Evolutionary conservation across 2,329 filamentous ascomycete species (phyloP).

Genomic region (Gaeumannomyces sp.): DNA sequence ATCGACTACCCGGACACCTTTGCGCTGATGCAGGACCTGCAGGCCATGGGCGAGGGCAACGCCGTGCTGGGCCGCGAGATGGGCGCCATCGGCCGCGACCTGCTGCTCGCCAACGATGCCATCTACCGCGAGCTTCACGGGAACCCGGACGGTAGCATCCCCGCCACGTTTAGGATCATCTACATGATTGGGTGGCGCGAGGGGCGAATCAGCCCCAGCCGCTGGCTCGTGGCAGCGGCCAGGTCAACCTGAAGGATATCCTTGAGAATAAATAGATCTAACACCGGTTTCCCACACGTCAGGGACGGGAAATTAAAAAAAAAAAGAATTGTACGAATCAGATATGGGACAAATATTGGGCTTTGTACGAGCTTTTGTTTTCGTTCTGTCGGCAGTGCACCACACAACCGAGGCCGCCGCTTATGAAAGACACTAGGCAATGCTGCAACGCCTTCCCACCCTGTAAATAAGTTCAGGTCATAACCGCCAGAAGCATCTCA

Average conservation of each 20-base stretch:
- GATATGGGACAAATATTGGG: not conserved
- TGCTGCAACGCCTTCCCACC: not conserved
- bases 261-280: conserved; percentile 38
- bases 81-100: conserved; percentile 71
- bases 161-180: conserved; percentile 90
- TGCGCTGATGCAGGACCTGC: conserved; percentile 85
- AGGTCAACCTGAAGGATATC: conserved; percentile 84
- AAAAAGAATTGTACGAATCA: not conserved
- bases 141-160: conserved; percentile 68
- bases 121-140: conserved; percentile 88
- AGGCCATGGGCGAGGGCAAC: conserved; percentile 94
- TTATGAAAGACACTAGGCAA: not conserved
- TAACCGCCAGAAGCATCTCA: conserved; percentile 34
- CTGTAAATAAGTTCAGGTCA: not conserved
- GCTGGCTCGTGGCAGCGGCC: conserved; percentile 73
- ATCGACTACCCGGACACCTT: conserved; percentile 90
- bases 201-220: conserved; percentile 70
- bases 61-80: conserved; percentile 80
- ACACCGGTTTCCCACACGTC: not conserved
- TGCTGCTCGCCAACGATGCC: conserved; percentile 77
- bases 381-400: not conserved
- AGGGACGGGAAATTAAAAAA: not conserved
- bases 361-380: not conserved
- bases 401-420: not conserved
- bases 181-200: conserved; percentile 99